Evolutionary conservation across 257 asterid genomes (phyloP).

Genomic region (Petunia axillaris): DNA sequence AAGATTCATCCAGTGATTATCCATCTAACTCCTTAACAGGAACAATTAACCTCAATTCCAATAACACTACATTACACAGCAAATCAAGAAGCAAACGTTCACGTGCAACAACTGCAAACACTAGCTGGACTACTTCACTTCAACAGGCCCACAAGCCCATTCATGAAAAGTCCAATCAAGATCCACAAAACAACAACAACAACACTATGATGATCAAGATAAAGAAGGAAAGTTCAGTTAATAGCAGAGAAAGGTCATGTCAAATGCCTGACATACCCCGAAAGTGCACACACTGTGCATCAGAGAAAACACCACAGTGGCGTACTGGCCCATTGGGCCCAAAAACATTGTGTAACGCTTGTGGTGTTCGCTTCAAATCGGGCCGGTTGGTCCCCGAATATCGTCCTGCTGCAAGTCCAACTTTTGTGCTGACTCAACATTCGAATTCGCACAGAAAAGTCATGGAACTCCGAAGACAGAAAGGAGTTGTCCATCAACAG

Average conservation of each 20-base stretch:
- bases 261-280: slow-evolving; percentile 39
- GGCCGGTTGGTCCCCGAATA: slow-evolving; percentile 82
- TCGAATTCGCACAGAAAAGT: slow-evolving; percentile 85
- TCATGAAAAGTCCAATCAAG: neutral
- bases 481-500: slow-evolving; percentile 53
- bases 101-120: slow-evolving; percentile 30
- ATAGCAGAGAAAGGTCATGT: slow-evolving; percentile 20
- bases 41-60: slow-evolving; percentile 23
- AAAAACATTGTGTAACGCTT: slow-evolving; percentile 79
- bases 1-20: slow-evolving; percentile 56
- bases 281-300: slow-evolving; percentile 75
- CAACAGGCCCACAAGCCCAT: neutral
- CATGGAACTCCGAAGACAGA: slow-evolving; percentile 73
- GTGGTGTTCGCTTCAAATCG: slow-evolving; percentile 80
- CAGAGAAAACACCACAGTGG: slow-evolving; percentile 92
- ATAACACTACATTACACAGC: slow-evolving; percentile 37
- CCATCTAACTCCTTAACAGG: slow-evolving; percentile 46
- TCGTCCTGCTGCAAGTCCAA: slow-evolving; percentile 88
- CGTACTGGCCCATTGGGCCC: slow-evolving; percentile 81
- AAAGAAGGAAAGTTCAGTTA: slow-evolving; percentile 23
- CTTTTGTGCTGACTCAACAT: slow-evolving; percentile 80
- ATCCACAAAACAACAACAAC: slow-evolving; percentile 18
- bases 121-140: slow-evolving; percentile 23
- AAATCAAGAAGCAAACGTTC: slow-evolving; percentile 55
- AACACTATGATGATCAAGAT: neutral